Evolutionary conservation across 116 monocot species (phyloP).

Genomic region (Posidonia oceanica): DNA sequence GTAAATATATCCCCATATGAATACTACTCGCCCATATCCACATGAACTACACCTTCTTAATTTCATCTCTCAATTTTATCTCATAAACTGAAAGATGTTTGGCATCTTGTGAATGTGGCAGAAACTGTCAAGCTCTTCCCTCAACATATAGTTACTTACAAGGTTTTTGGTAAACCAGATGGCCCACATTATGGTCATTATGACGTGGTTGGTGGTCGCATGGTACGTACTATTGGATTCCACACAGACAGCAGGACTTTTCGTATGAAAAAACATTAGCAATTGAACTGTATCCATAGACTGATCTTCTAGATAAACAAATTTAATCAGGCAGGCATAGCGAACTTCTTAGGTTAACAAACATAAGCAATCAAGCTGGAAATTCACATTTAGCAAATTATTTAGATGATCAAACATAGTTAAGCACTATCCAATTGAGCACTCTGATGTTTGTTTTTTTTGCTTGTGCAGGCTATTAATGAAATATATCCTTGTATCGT

Average conservation of each 20-base stretch:
- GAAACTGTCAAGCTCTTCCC: slow-evolving; percentile 87
- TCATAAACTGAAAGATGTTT: neutral
- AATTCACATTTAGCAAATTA: no score
- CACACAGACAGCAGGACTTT: no score
- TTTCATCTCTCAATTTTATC: neutral
- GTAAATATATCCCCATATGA: slow-evolving; percentile 16
- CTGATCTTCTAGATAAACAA: no score
- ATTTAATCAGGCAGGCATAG: no score
- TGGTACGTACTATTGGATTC: slow-evolving; percentile 30
- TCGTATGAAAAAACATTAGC: no score
- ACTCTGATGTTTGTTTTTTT: neutral
- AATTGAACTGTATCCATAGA: no score
- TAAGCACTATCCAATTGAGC: neutral
- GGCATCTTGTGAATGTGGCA: slow-evolving; percentile 11
- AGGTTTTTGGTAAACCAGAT: slow-evolving; percentile 55
- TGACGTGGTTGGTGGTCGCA: slow-evolving; percentile 84
- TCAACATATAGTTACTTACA: slow-evolving; percentile 41
- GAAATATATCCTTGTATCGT: slow-evolving; percentile 85
- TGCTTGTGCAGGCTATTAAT: slow-evolving; percentile 41
- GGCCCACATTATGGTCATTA: slow-evolving; percentile 98
- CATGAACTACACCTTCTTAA: neutral
- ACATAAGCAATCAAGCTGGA: no score
- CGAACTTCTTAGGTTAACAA: no score
- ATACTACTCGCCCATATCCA: neutral
- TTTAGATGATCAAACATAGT: neutral